These are phyloP conservation scores for Nigrospora osmanthi DNA, from an alignment of 2,329 filamentous ascomycete species.

Conservation along the genomic window DNA sequence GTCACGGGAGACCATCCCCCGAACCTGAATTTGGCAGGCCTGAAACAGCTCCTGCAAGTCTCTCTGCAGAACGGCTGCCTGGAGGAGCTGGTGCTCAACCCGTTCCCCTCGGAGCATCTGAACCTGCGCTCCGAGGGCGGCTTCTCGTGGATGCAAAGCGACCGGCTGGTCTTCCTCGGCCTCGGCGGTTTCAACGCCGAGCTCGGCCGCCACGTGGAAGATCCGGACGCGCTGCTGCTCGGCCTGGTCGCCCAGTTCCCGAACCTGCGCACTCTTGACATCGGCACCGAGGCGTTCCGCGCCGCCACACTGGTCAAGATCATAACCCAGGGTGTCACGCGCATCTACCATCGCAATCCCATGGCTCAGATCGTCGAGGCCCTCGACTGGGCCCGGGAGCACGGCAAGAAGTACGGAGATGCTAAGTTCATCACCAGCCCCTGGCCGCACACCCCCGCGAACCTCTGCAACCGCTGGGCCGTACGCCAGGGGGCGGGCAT, in stretches of 20 bases:
- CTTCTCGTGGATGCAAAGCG: constrained; percentile 26
- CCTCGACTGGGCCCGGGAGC: neutral
- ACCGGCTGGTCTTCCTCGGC: constrained; percentile 12
- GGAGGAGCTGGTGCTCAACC: constrained; percentile 10
- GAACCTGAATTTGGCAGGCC: neutral
- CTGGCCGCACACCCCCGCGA: no score
- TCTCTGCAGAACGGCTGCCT: constrained; percentile 14
- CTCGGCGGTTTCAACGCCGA: constrained; percentile 51
- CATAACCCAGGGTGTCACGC: constrained; percentile 11
- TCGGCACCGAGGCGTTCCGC: constrained; percentile 10
- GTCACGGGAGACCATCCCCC: neutral
- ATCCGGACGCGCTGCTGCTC: constrained; percentile 9
- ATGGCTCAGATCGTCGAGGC: neutral
- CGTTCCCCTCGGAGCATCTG: constrained; percentile 8
- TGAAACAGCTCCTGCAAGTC: constrained; percentile 7
- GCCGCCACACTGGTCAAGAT: constrained; percentile 11
- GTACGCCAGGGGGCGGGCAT: no score
- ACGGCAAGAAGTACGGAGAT: neutral
- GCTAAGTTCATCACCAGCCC: neutral
- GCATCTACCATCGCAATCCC: constrained; percentile 10
- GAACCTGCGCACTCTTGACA: constrained; percentile 14
- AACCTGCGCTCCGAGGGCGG: constrained; percentile 27
- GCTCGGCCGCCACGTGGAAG: neutral
- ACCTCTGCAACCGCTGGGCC: no score
- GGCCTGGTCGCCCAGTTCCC: constrained; percentile 14